Conservation (phyloP, 2,329 filamentous ascomycete species). For the Aspergillus spinulosporus region DNA sequence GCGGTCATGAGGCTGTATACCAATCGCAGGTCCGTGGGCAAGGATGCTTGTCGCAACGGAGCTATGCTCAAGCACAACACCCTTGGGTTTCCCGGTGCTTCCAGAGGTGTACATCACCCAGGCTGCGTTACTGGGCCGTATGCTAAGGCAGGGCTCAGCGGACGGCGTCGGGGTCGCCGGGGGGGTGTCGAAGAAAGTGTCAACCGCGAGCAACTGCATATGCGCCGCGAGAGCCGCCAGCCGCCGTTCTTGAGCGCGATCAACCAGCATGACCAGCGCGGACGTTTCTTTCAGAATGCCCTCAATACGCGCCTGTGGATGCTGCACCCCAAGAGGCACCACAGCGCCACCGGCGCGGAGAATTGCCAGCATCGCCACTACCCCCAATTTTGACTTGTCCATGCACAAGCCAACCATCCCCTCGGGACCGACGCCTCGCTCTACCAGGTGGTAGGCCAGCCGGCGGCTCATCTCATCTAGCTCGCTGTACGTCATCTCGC, state of each 20-base stretch:
- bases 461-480: constrained; percentile 23
- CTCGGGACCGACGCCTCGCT: background rate
- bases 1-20: constrained; percentile 42
- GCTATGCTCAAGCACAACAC: constrained; percentile 59
- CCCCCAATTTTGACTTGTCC: no score
- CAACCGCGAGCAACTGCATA: background rate
- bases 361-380: no score
- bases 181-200: background rate
- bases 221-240: no score
- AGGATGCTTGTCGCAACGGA: constrained; percentile 54
- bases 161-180: no score
- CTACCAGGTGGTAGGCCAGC: constrained; percentile 2
- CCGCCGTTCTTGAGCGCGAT: no score
- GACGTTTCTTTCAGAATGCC: background rate
- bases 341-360: no score
- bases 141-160: background rate
- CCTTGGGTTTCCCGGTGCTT: constrained; percentile 53
- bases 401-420: no score
- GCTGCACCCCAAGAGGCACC: no score
- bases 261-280: no score
- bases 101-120: constrained; percentile 59
- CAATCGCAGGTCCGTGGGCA: constrained; percentile 48
- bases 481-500: constrained; percentile 14
- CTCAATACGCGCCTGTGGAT: background rate
- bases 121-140: background rate